Evolutionary conservation across 805 yeast genomes (phyloP).

Genomic region (Wickerhamiella hasegawae): DNA sequence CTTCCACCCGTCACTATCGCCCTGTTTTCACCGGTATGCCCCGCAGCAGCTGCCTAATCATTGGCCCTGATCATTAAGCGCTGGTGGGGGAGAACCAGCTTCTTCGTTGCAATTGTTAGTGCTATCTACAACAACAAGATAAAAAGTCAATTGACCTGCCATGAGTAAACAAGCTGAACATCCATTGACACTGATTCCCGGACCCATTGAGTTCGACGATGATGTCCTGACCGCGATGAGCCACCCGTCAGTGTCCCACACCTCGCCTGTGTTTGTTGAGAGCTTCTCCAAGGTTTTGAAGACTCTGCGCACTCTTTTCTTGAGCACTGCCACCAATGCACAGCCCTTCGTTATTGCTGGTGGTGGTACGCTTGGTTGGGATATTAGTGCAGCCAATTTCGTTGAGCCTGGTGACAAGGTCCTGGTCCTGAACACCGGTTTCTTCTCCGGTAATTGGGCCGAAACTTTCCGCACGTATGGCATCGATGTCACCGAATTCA

Average conservation of each 20-base stretch:
- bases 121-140: too few species aligned
- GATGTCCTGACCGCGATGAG: conserved; percentile 65
- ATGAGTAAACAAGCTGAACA: conserved; percentile 27
- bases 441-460: conserved; percentile 67
- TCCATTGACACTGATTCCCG: conserved; percentile 51
- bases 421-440: conserved; percentile 79
- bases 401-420: conserved; percentile 48
- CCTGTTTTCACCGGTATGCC: too few species aligned
- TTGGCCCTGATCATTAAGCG: too few species aligned
- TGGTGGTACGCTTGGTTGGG: conserved; percentile 95
- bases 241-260: conserved; percentile 77
- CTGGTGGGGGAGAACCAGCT: too few species aligned
- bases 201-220: conserved; percentile 75
- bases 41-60: too few species aligned
- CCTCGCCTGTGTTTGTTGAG: conserved; percentile 65
- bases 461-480: conserved; percentile 59
- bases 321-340: conserved; percentile 45
- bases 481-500: conserved; percentile 54
- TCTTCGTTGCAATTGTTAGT: too few species aligned
- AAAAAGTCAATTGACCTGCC: too few species aligned
- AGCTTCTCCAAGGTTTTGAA: conserved; percentile 55
- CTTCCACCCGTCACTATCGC: too few species aligned
- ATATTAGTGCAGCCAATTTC: conserved; percentile 66
- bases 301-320: conserved; percentile 59
- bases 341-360: conserved; percentile 78